Percentiles rank a stretch among this genome's conserved stretches.
phyloP scores from a whole-genome alignment of 441 rosid species.

The Erodium texanum region DNA sequence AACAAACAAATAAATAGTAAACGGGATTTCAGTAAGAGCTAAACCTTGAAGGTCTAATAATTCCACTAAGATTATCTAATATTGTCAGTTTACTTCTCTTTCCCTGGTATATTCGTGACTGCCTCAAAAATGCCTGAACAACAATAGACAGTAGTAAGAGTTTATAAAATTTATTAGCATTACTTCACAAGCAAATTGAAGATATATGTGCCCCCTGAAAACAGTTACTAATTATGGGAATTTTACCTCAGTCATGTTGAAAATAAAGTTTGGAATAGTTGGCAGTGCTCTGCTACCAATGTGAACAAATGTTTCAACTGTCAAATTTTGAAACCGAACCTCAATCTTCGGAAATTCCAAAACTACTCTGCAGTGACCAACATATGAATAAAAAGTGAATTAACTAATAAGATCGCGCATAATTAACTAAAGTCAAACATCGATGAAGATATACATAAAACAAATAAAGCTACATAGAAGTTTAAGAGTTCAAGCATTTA shows the following conservation, averaged over 20 bases:
- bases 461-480: too few species aligned
- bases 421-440: background rate
- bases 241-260: conserved; percentile 80
- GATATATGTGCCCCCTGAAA: background rate
- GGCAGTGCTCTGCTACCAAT: conserved; percentile 96
- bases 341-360: conserved; percentile 87
- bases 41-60: conserved; percentile 90
- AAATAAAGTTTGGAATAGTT: conserved; percentile 82
- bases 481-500: too few species aligned
- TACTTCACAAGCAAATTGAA: background rate
- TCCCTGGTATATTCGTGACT: conserved; percentile 40
- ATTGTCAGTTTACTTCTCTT: conserved; percentile 74
- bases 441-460: too few species aligned
- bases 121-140: conserved; percentile 61
- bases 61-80: conserved; percentile 63
- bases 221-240: background rate
- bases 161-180: background rate
- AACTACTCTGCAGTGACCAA: conserved; percentile 48
- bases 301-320: conserved; percentile 75
- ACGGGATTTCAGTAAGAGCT: conserved; percentile 1
- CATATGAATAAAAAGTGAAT: conserved; percentile 9
- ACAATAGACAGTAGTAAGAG: conserved; percentile 9
- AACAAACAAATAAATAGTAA: background rate
- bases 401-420: too few species aligned
- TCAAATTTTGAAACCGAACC: conserved; percentile 73